phyloP scores from a whole-genome alignment of 1,284 basidiomycete genomes.

The Porogramme epimiltina region DNA sequence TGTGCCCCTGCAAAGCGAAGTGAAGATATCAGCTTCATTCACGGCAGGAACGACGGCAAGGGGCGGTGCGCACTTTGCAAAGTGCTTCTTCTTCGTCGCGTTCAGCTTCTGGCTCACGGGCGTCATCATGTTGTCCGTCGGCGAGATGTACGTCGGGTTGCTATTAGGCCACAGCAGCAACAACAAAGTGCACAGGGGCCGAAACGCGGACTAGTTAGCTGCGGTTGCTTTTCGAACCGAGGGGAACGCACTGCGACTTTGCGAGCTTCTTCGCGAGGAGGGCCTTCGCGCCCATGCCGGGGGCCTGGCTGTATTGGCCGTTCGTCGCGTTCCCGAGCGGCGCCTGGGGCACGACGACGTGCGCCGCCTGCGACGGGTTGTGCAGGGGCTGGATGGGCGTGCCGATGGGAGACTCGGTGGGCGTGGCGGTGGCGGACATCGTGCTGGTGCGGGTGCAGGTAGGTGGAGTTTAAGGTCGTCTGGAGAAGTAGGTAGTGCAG shows the following conservation, averaged over 20 bases:
- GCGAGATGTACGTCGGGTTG: conserved; percentile 83
- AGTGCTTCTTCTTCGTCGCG: conserved; percentile 90
- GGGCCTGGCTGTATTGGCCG: conserved; percentile 49
- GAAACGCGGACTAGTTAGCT: neutral
- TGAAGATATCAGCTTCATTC: neutral
- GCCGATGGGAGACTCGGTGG: conserved; percentile 62
- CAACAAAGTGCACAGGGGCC: conserved; percentile 5
- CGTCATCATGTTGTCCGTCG: conserved; percentile 92
- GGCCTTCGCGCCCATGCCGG: conserved; percentile 86
- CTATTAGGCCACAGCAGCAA: conserved; percentile 43
- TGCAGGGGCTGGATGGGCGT: conserved; percentile 79
- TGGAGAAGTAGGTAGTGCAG: neutral
- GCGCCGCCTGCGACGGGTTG: conserved; percentile 79
- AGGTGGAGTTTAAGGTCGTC: neutral
- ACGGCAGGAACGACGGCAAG: neutral
- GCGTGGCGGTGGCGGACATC: conserved; percentile 65
- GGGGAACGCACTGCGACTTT: conserved; percentile 69
- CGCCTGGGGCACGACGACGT: conserved; percentile 76
- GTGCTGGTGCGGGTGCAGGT: neutral
- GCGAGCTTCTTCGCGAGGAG: conserved; percentile 88
- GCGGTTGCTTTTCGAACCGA: no score
- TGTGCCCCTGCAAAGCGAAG: conserved; percentile 42
- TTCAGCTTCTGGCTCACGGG: conserved; percentile 89
- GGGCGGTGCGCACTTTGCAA: conserved; percentile 66
- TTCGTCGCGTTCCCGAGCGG: conserved; percentile 72